Conservation (phyloP, 768 basidiomycete species). For the Clitopilus hobsonii region DNA sequence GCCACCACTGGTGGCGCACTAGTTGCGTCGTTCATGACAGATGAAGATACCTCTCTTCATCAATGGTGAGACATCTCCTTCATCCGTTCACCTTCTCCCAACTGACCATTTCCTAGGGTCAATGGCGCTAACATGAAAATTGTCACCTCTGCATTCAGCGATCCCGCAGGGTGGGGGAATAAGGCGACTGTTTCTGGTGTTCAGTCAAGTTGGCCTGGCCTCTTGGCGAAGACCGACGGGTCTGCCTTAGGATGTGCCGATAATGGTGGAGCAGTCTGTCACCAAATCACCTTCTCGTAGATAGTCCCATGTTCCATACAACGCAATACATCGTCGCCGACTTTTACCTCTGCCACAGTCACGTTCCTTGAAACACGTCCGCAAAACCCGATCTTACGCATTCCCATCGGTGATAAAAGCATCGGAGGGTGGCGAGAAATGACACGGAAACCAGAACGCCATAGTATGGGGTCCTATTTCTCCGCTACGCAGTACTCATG, state of each 20-base stretch:
- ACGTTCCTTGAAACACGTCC: no score
- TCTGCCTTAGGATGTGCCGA: not conserved
- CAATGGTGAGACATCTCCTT: not conserved
- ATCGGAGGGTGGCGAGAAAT: no score
- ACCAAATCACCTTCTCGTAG: not conserved
- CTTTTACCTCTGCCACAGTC: no score
- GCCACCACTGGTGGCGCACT: conserved; percentile 10
- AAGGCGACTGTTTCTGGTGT: not conserved
- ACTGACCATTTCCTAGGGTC: not conserved
- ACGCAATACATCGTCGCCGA: no score
- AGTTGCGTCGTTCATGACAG: conserved; percentile 16
- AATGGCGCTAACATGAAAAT: not conserved
- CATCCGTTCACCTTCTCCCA: not conserved
- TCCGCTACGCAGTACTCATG: no score
- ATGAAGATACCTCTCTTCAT: conserved; percentile 14
- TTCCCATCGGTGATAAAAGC: no score
- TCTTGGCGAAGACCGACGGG: not conserved
- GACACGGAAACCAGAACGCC: no score
- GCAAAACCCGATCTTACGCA: no score
- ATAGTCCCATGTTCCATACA: not conserved
- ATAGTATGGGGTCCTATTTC: no score
- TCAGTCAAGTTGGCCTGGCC: not conserved
- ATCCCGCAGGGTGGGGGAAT: not conserved
- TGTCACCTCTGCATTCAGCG: not conserved
- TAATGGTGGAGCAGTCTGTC: not conserved